Evolutionary conservation across 164 flowering plant genomes (phyloP), one percentile per base, ranked within the genome.

Genomic region (Echeveria elegans): DNA sequence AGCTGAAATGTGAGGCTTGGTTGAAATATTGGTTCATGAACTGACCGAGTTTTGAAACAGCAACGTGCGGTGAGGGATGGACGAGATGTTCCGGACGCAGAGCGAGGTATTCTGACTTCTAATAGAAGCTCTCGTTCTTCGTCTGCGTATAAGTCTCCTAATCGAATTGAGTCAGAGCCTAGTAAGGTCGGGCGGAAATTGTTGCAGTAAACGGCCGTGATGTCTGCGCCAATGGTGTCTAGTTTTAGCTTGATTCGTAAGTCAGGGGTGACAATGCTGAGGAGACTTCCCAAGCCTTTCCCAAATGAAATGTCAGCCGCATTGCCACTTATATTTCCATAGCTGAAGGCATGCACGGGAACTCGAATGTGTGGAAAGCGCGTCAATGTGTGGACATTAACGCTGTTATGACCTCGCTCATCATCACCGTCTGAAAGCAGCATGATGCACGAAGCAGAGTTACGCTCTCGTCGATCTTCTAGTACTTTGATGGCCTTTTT

Each of bases 381-480:
- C n/a, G n/a, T n/a, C n/a, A n/a, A n/a, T n/a, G n/a, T n/a, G n/a
- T n/a, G n/a, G n/a, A n/a, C n/a, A n/a, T n/a, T n/a, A n/a, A n/a
- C n/a, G n/a, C n/a, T n/a, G n/a, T n/a, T n/a, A n/a, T n/a, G n/a
- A n/a, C n/a, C n/a, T n/a, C n/a, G n/a, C n/a, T 82, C 87, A 11
- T 86, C 86, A 10, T 86, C 88, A 40, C 95, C 95, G 81, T 88
- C 96, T 6, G 99, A 94, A 68, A 94, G 74, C 1, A 89, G 72
- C 77, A 94, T 85, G 63, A 94, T 83, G 66, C 83, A 84, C 0
- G 96, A 95, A 0, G 89, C 96, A 1, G 82, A n/a, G n/a, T n/a
- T n/a, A n/a, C n/a, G n/a, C n/a, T n/a, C n/a, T n/a, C n/a, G n/a
- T n/a, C n/a, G n/a, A n/a, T n/a, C n/a, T n/a, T n/a, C n/a, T n/a